Conservation (phyloP, 768 basidiomycete genomes). For the Rubroboletus satanas region DNA sequence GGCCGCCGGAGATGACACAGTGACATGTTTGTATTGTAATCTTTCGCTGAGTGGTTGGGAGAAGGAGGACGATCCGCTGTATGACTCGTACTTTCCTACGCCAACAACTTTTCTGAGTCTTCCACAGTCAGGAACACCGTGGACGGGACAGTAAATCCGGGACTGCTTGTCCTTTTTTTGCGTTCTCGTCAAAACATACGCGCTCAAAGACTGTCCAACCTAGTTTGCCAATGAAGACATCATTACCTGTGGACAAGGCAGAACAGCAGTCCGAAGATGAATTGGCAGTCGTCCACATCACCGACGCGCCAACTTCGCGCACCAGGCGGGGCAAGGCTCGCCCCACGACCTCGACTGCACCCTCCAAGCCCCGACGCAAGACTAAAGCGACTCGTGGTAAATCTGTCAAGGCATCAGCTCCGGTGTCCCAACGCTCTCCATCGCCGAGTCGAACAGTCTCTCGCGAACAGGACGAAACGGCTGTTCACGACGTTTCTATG, state of each 20-base stretch:
- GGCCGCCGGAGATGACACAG: conserved; percentile 67
- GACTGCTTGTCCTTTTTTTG: conserved; percentile 42
- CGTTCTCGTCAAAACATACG: conserved; percentile 27
- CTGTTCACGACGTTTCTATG: background rate
- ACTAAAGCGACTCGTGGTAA: conserved; percentile 19
- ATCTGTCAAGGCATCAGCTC: conserved; percentile 18
- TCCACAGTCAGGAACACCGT: conserved; percentile 67
- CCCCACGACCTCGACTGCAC: conserved; percentile 17
- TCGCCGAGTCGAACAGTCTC: conserved; percentile 8
- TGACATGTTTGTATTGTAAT: conserved; percentile 82
- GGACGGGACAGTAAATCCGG: conserved; percentile 54
- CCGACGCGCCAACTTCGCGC: conserved; percentile 13
- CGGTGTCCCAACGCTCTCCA: conserved; percentile 10
- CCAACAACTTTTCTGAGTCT: conserved; percentile 4
- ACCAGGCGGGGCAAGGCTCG: conserved; percentile 20
- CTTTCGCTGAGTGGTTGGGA: conserved; percentile 85
- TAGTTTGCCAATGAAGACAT: background rate
- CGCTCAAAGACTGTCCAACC: conserved; percentile 5
- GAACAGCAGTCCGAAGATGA: conserved; percentile 27
- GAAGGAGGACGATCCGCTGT: conserved; percentile 82
- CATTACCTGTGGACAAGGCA: background rate
- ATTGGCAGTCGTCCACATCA: conserved; percentile 4
- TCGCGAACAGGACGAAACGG: background rate
- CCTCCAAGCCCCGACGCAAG: conserved; percentile 26
- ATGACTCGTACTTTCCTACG: conserved; percentile 25